Evolutionary conservation across 2,329 filamentous ascomycete species (phyloP).

Genomic region (Pseudovirgaria hyperparasitica): DNA sequence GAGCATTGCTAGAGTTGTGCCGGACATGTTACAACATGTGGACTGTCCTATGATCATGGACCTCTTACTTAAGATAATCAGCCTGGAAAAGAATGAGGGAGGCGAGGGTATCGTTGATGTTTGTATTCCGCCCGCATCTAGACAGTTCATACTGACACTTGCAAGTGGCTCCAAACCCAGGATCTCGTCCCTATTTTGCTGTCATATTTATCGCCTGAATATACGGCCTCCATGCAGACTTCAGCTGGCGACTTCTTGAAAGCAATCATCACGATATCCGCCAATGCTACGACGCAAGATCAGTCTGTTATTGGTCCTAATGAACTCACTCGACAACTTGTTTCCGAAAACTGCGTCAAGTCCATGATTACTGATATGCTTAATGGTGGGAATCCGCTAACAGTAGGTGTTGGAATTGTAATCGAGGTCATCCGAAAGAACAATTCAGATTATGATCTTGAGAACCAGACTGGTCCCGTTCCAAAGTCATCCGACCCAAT

Average conservation of each 20-base stretch:
- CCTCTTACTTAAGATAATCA: slow-evolving; percentile 89
- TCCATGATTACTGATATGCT: slow-evolving; percentile 87
- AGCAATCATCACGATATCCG: slow-evolving; percentile 96
- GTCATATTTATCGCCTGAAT: slow-evolving; percentile 72
- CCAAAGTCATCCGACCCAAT: slow-evolving; percentile 85
- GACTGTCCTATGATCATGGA: slow-evolving; percentile 99
- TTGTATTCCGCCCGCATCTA: slow-evolving; percentile 22
- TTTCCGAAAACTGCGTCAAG: slow-evolving; percentile 73
- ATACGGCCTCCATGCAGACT: slow-evolving; percentile 84
- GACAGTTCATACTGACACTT: slow-evolving; percentile 6
- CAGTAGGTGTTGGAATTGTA: slow-evolving; percentile 90
- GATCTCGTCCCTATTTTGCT: slow-evolving; percentile 77
- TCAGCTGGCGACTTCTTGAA: slow-evolving; percentile 96
- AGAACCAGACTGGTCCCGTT: slow-evolving; percentile 70
- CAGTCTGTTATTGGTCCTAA: slow-evolving; percentile 98
- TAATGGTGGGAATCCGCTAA: slow-evolving; percentile 81
- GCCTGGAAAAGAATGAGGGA: slow-evolving; percentile 80
- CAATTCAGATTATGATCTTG: slow-evolving; percentile 96
- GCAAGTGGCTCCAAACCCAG: slow-evolving; percentile 81
- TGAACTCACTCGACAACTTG: slow-evolving; percentile 86
- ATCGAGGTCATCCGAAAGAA: slow-evolving; percentile 99
- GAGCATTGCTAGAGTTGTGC: slow-evolving; percentile 65
- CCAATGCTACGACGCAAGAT: slow-evolving; percentile 94
- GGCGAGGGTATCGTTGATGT: slow-evolving; percentile 91
- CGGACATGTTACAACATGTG: slow-evolving; percentile 80